Conservation (phyloP, 176 grass and related monocot genomes). For the Dendrocalamus sinicus region DNA sequence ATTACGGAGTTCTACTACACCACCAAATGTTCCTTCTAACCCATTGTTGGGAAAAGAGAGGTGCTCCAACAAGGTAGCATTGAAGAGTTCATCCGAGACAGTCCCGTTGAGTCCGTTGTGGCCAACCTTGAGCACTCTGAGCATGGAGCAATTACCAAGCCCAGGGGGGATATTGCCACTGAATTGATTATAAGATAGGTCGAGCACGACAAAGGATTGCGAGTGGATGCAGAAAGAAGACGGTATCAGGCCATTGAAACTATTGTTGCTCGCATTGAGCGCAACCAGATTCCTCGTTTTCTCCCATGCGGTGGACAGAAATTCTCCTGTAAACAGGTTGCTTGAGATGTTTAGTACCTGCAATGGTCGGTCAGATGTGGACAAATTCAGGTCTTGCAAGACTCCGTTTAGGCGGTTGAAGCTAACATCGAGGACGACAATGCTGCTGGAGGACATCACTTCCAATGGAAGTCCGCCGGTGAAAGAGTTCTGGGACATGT, state of each 20-base stretch:
- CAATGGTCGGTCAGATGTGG: no score
- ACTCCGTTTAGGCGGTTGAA: conserved; percentile 12
- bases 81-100: conserved; percentile 19
- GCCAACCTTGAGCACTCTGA: conserved; percentile 2
- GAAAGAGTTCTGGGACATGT: conserved; percentile 11
- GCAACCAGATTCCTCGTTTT: neutral
- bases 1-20: neutral
- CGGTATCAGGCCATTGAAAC: conserved; percentile 26
- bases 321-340: conserved; percentile 23
- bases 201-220: neutral
- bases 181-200: conserved; percentile 34
- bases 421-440: conserved; percentile 12
- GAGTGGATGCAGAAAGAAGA: neutral
- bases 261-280: conserved; percentile 41
- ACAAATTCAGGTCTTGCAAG: neutral
- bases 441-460: neutral
- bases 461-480: no score
- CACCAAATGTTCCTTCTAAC: neutral
- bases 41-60: conserved; percentile 20
- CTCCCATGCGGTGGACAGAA: conserved; percentile 11
- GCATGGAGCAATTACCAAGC: conserved; percentile 19
- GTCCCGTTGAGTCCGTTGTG: conserved; percentile 20
- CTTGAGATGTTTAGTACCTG: conserved; percentile 39
- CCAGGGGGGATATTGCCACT: neutral
- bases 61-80: conserved; percentile 11